phyloP scores from a whole-genome alignment of 345 rosid genomes.

The Camelina hispida region DNA sequence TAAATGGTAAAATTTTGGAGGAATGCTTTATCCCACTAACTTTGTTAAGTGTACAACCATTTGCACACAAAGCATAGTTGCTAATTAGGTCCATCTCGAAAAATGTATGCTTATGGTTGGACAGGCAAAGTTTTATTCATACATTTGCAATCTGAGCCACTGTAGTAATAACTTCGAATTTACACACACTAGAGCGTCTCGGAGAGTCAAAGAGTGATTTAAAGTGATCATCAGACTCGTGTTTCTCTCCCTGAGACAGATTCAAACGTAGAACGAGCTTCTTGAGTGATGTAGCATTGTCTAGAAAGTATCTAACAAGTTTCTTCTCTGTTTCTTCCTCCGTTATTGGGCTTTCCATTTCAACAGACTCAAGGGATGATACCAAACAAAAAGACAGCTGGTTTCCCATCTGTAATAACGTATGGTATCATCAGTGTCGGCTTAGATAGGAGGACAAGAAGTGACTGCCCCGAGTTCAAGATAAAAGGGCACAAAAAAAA shows the following conservation, averaged over 20 bases:
- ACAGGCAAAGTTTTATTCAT: neutral
- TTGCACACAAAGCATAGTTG: neutral
- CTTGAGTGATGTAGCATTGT: neutral
- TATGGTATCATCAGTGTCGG: too few relatives aligned
- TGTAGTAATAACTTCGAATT: neutral
- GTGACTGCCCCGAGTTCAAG: too few relatives aligned
- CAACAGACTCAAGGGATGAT: conserved; percentile 26
- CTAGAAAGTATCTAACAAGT: conserved; percentile 5
- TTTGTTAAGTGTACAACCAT: neutral
- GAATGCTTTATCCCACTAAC: neutral
- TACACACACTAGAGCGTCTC: neutral
- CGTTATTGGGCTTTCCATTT: conserved; percentile 11
- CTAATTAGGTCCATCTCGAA: neutral
- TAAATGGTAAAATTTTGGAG: neutral
- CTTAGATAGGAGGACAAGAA: too few relatives aligned
- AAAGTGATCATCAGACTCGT: neutral
- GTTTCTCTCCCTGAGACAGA: neutral
- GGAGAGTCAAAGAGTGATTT: neutral
- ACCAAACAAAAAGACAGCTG: conserved; percentile 3
- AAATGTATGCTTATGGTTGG: neutral
- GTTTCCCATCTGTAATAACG: neutral
- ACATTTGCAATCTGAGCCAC: neutral
- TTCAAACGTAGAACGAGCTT: conserved; percentile 18
- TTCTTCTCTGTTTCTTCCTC: neutral
- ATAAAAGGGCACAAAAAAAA: too few relatives aligned